Evolutionary conservation across 1,139 yeast species (phyloP), one percentile per base, ranked within the genome.

Genomic region (Geotrichum macrosporum): DNA sequence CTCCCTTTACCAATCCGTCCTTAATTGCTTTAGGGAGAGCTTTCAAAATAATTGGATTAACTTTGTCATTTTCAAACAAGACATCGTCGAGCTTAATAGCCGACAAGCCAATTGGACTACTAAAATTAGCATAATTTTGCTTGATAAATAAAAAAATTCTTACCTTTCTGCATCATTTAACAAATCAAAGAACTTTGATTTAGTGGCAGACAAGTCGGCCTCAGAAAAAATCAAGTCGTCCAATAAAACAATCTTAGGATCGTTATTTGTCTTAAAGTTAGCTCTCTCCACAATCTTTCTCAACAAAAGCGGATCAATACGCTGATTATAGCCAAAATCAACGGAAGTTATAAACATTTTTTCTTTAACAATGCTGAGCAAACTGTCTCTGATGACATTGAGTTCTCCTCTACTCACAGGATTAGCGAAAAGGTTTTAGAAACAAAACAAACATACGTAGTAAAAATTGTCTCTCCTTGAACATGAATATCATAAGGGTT

Each of bases 391-490:
- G 32, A 46, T 21, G 13, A 6, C 4, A 10, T 41, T 35, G 12
- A 46, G 33, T 18, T 46, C 49, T 22, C 49, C 49, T 15, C 48
- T 44, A 13, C 21, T 15, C 8, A 22, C 26, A 33, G 36, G 37
- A 6, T 18, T 20, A 8, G 34, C 16, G 2, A 30, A 15, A 15
- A 16, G 19, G 10, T 20, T 24, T 24, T 27, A 30, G 20, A 16
- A 13, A n/a, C 10, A 30, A 15, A 18, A 39, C 4, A 8, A 3
- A 26, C 47, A 13, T 27, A 44, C 45, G 32, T 45, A 9, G 48
- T 46, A 22, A 46, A 46, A 16, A 46, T 24, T 3, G 44, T 40
- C 19, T 41, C 49, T 9, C 45, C 49, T 20, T 46, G 45, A 4
- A 41, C 10, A 26, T 46, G 34, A 13, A 40, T 20, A 22, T 41